Evolutionary conservation across 2,329 filamentous ascomycete species (phyloP).

Genomic region (Aspergillus nomiae): DNA sequence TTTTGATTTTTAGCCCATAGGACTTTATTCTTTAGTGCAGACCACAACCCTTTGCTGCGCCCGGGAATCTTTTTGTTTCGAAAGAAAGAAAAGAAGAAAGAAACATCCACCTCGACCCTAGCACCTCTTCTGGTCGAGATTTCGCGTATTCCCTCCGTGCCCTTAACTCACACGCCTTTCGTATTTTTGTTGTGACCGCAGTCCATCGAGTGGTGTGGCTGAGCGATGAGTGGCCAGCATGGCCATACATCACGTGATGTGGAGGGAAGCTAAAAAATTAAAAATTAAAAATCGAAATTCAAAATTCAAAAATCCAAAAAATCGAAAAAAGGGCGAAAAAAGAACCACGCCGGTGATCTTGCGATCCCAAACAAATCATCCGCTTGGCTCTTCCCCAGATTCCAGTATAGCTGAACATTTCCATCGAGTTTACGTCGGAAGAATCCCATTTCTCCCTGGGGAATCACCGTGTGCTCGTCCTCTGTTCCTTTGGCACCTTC

Average conservation of each 20-base stretch:
- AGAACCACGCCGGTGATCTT: conserved; percentile 19
- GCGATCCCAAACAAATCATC: conserved; percentile 20
- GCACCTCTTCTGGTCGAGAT: background rate
- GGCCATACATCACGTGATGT: conserved; percentile 21
- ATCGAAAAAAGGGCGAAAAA: conserved; percentile 22
- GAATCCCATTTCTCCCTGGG: background rate
- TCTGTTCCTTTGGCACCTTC: background rate
- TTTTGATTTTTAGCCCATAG: conserved; percentile 20
- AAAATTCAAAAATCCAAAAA: conserved; percentile 18
- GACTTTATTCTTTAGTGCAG: conserved; percentile 26
- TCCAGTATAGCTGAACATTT: background rate
- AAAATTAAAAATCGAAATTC: conserved; percentile 17
- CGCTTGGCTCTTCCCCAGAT: conserved; percentile 6
- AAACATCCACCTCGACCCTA: background rate
- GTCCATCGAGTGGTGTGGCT: conserved; percentile 13
- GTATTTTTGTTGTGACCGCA: background rate
- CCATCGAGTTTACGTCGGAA: background rate
- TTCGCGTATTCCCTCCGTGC: background rate
- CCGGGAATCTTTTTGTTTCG: background rate
- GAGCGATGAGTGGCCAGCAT: conserved; percentile 17
- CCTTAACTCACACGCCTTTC: background rate
- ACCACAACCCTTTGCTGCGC: conserved; percentile 8
- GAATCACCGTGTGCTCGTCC: background rate
- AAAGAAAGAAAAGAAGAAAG: background rate
- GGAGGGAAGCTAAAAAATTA: conserved; percentile 16